A percentile compares a stretch with the other conserved stretches of the same genome.
phyloP scores from a whole-genome alignment of 768 basidiomycete genomes.

The Agrocybe chaxingu region DNA sequence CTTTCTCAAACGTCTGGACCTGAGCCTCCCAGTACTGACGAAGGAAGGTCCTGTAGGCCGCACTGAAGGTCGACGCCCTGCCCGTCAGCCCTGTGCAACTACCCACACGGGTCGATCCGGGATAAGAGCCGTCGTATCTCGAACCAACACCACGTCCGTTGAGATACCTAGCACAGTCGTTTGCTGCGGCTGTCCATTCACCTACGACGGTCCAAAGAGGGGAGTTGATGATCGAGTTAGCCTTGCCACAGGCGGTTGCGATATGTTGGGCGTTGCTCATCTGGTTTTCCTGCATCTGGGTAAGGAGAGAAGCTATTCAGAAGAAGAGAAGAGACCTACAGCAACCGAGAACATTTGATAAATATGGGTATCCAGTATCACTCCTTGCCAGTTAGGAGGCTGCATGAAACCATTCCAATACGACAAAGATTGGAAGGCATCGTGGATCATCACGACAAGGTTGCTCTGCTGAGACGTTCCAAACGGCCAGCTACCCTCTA shows the following conservation, averaged over 20 bases:
- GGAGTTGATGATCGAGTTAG: conserved; percentile 43
- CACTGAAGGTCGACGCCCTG: conserved; percentile 67
- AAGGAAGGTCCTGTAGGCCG: conserved; percentile 78
- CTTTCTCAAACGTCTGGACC: conserved; percentile 65
- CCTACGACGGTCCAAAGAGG: conserved; percentile 83
- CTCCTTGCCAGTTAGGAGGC: conserved; percentile 52
- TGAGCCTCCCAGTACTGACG: conserved; percentile 86
- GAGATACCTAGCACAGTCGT: conserved; percentile 77
- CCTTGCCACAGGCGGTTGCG: conserved; percentile 48
- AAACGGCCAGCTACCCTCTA: conserved; percentile 5
- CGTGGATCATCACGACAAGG: conserved; percentile 66
- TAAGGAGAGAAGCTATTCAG: neutral
- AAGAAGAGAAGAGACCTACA: conserved; percentile 32
- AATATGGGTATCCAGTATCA: conserved; percentile 77
- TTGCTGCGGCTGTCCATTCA: conserved; percentile 81
- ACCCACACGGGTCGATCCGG: conserved; percentile 66
- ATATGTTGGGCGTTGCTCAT: conserved; percentile 57
- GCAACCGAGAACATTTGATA: conserved; percentile 69
- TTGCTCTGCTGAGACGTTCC: conserved; percentile 47
- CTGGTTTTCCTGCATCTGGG: conserved; percentile 36
- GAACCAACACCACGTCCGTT: conserved; percentile 78
- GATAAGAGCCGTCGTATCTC: conserved; percentile 59
- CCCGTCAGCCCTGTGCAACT: conserved; percentile 76
- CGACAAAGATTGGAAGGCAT: conserved; percentile 74
- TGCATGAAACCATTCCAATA: conserved; percentile 68